A percentile compares a stretch with the other conserved stretches of the same genome.
Conservation (phyloP, 495 filamentous ascomycete species). For the Penicillium psychrofluorescens region DNA sequence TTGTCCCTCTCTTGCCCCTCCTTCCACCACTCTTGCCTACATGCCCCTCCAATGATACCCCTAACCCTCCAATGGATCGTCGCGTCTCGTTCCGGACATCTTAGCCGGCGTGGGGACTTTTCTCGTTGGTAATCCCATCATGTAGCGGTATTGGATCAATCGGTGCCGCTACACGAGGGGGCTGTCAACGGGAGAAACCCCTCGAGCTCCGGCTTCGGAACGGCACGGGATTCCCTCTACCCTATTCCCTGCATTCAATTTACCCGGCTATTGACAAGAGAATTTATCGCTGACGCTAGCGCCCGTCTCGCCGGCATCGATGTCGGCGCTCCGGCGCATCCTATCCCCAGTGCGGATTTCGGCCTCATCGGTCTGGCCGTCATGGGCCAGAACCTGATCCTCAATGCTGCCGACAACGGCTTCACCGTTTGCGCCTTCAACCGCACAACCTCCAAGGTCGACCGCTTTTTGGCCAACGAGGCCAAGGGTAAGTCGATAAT, state of each 20-base stretch:
- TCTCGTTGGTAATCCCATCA: no score
- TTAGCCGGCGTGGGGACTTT: no score
- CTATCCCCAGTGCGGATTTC: slow-evolving; percentile 67
- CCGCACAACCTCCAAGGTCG: slow-evolving; percentile 95
- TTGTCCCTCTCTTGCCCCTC: slow-evolving; percentile 15
- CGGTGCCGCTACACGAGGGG: no score
- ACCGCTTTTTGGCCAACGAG: slow-evolving; percentile 88
- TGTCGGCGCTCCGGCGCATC: slow-evolving; percentile 58
- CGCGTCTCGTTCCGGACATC: no score
- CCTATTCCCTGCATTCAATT: background rate
- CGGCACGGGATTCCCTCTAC: slow-evolving; percentile 2
- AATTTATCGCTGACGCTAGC: slow-evolving; percentile 61
- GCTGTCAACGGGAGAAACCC: background rate
- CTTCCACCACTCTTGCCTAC: background rate
- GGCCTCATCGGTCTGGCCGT: slow-evolving; percentile 99
- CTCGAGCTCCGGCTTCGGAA: slow-evolving; percentile 3
- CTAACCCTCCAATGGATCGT: background rate
- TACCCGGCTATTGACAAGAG: slow-evolving; percentile 26
- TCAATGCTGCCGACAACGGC: slow-evolving; percentile 94
- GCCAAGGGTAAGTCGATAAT: slow-evolving; percentile 60
- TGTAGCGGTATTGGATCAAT: no score
- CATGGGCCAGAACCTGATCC: slow-evolving; percentile 97
- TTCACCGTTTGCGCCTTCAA: slow-evolving; percentile 97
- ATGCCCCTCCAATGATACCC: background rate
- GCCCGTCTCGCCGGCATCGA: slow-evolving; percentile 81